Evolutionary conservation across 1,139 yeast genomes (phyloP), one percentile per base, ranked within the genome.

Genomic region (Blastobotrys serpentis): DNA sequence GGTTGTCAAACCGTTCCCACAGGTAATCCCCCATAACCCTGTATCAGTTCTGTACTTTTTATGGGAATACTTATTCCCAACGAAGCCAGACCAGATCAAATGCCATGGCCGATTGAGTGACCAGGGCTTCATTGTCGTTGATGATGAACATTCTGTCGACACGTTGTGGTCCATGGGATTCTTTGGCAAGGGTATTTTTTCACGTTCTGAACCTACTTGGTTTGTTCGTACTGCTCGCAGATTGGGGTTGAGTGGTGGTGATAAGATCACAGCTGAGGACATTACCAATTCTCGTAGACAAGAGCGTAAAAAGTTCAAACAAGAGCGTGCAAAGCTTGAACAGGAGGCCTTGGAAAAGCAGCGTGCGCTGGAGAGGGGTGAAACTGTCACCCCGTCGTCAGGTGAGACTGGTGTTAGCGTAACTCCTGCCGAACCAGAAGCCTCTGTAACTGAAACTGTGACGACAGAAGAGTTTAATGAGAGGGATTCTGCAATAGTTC

Each of bases 181-280:
- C 63, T 94, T 88, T 62, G 99, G 99, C 7, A 92, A 92, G 60
- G 99, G 98, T 2, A 76, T 79, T 3, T 70, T 89, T 44, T 86
- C 96, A 30, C 73, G 99, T 56, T 85, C 95, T 51, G 97, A 92
- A 60, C 96, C 98, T 0, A 81, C 96, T 0, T 92, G 98, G 98
- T 68, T 65, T 42, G 73, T 73, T 11, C 75, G 98, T 48, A 81
- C 87, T 1, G 70, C 75, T 25, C 70, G 85, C 44, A 72, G 84
- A 46, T 67, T 75, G 13, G 75, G 73, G 10, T 62, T 71, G 10
- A 71, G 72, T 25, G 65, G 66, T 2, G 70, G 68, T 16, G 68
- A 65, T 7, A 55, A 58, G 16, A 49, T 57, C 7, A 53, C 68
- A 49, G 74, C 83, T 47, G 98, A 92, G 67, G 95, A 86, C 56